Evolutionary conservation across 2,329 filamentous ascomycete species (phyloP).

Genomic region (Verticillium nonalfalfae): DNA sequence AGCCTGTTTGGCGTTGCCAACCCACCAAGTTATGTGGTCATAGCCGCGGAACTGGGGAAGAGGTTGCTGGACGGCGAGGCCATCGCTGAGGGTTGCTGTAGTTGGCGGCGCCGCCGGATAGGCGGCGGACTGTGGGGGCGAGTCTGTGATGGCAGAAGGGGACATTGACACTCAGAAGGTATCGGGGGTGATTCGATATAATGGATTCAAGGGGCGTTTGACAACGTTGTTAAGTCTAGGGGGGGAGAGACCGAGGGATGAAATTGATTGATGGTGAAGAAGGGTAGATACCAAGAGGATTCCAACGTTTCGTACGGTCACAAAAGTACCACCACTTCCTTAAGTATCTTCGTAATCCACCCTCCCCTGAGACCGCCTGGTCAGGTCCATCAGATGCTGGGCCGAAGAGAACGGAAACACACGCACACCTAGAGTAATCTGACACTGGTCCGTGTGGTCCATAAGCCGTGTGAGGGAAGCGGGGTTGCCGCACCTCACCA

Average conservation of each 20-base stretch:
- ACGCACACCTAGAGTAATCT: neutral
- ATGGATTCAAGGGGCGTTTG: neutral
- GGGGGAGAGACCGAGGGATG: neutral
- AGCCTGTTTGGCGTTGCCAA: slow-evolving; percentile 94
- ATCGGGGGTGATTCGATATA: slow-evolving; percentile 1
- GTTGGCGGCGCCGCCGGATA: slow-evolving; percentile 28
- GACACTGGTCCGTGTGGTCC: slow-evolving; percentile 2
- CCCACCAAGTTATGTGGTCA: slow-evolving; percentile 93
- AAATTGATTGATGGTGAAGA: neutral
- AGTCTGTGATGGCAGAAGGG: slow-evolving; percentile 50
- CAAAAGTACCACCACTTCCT: neutral
- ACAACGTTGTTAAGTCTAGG: neutral
- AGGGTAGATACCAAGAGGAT: neutral
- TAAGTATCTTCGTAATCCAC: neutral
- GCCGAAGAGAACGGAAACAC: slow-evolving; percentile 1
- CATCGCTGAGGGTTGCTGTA: slow-evolving; percentile 27
- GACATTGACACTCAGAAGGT: slow-evolving; percentile 38
- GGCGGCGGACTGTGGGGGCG: slow-evolving; percentile 36
- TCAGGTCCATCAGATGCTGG: neutral
- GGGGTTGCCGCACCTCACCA: neutral
- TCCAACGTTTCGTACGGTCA: neutral
- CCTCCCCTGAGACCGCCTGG: neutral
- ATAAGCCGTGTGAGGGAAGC: neutral
- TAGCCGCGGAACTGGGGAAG: slow-evolving; percentile 69
- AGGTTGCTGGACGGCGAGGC: slow-evolving; percentile 44